Base-by-base conservation (phyloP, 306 rosid species). In the Quillaja saponaria region DNA sequence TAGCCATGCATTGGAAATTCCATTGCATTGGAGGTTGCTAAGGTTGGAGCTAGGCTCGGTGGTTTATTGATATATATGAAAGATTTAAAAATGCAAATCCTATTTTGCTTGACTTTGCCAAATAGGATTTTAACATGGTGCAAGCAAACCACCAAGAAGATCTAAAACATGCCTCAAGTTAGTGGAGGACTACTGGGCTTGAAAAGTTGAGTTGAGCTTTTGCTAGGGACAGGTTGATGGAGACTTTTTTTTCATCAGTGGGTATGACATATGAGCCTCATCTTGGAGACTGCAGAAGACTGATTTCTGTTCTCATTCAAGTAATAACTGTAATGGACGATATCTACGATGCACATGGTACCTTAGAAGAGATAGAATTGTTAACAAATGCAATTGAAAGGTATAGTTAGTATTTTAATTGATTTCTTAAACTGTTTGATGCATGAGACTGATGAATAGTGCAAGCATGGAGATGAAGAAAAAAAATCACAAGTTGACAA, bases 1-100 rank as follows among this genome's bases (percentile, higher is more conserved):
- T 12, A 59, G 7, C 0, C 68, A 65, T 78, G 71, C 80, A 42
- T 66, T 78, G 34, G 74, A 78, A 66, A 51, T 78, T 37, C 83
- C 80, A 10, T 17, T 73, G 7, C 71, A 65, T 38, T 73, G 80
- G 83, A 59, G 82, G 46, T 50, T 78, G 62, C 55, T 5, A 12
- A 67, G 78, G 34, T 55, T 64, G 64, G 80, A n/a, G n/a, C n/a
- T n/a, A 75, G 28, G 48, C 50, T 0, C 39, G 64, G 5, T 75
- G 76, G 76, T 68, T 51, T 10, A 58, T 70, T 19, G 63, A 65
- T 50, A 34, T 42, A 13, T 75, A 69, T 13, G 16, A 7, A 53
- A 15, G 11, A 1, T 18, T 44, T 13, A 13, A 21, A 25, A 63
- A 17, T 46, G 7, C 6, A 5, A 6, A 37, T 37, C 55, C 42